These are phyloP conservation scores for Rickenella mellea DNA, from an alignment of 768 basidiomycete genomes.

Conservation along the genomic window DNA sequence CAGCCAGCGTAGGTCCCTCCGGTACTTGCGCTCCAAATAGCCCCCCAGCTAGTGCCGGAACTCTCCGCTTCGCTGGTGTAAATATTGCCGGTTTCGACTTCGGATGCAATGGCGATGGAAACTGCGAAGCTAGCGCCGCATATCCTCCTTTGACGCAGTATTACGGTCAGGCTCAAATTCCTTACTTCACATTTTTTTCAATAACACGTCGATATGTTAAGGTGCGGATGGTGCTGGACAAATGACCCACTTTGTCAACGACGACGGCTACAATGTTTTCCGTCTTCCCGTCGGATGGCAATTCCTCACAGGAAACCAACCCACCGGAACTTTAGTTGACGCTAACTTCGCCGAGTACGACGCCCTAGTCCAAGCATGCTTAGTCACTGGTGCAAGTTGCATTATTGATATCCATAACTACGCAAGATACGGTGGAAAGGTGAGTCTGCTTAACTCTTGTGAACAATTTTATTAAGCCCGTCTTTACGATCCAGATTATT, in stretches of 20 bases:
- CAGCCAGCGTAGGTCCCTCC: too few species aligned
- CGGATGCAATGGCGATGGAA: slow-evolving; percentile 36
- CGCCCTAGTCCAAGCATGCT: slow-evolving; percentile 38
- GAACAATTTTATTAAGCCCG: background rate
- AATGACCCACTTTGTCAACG: slow-evolving; percentile 48
- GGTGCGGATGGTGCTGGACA: slow-evolving; percentile 41
- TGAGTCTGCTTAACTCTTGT: slow-evolving; percentile 10
- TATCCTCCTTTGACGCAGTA: slow-evolving; percentile 36
- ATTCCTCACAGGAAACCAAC: slow-evolving; percentile 29
- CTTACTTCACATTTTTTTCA: background rate
- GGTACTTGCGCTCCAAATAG: slow-evolving; percentile 2
- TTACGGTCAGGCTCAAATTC: slow-evolving; percentile 21
- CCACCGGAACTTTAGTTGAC: slow-evolving; percentile 30
- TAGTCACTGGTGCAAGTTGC: slow-evolving; percentile 40
- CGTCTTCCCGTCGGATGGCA: slow-evolving; percentile 58
- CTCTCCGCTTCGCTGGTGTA: slow-evolving; percentile 31
- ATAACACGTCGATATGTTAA: slow-evolving; percentile 1
- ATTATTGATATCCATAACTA: slow-evolving; percentile 57
- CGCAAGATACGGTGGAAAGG: slow-evolving; percentile 42
- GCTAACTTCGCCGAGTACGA: slow-evolving; percentile 41
- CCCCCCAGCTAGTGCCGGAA: slow-evolving; percentile 10
- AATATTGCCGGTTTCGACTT: slow-evolving; percentile 53
- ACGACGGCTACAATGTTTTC: slow-evolving; percentile 48
- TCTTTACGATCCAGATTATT: slow-evolving; percentile 26
- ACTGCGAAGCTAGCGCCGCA: slow-evolving; percentile 27